phyloP scores from a whole-genome alignment of 345 rosid genomes.

The Brassica cretica region DNA sequence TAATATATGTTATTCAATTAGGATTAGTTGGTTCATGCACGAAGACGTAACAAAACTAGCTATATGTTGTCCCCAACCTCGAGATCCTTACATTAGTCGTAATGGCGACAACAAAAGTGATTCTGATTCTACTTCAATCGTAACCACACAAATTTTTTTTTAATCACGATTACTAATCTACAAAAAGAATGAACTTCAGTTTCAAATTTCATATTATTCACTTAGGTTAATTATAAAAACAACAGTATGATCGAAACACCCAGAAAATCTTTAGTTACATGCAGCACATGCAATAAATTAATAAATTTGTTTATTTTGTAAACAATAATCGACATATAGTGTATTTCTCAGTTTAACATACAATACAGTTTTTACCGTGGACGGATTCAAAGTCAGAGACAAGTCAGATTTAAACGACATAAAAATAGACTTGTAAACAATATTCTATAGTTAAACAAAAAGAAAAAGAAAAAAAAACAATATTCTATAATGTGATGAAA shows the following conservation, averaged over 20 bases:
- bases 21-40: constrained; percentile 36
- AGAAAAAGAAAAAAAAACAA: neutral
- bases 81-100: constrained; percentile 28
- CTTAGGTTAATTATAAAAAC: neutral
- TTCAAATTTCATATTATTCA: neutral
- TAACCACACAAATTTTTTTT: constrained; percentile 19
- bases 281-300: neutral
- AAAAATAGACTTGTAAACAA: neutral
- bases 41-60: constrained; percentile 28
- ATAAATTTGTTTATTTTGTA: neutral
- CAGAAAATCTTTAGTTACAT: neutral
- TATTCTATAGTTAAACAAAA: neutral
- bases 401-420: constrained; percentile 32
- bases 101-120: constrained; percentile 32
- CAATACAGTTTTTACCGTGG: neutral
- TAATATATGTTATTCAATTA: constrained; percentile 11
- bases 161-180: constrained; percentile 6
- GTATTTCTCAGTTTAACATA: neutral
- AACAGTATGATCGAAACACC: neutral
- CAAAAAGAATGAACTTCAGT: constrained; percentile 5
- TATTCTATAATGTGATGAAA: constrained; percentile 9
- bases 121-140: constrained; percentile 31
- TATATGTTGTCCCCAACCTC: constrained; percentile 31
- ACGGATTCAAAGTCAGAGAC: constrained; percentile 25
- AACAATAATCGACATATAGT: neutral